Base-by-base conservation (phyloP, 169 alveolate genomes). In the Cystoisospora suis region DNA sequence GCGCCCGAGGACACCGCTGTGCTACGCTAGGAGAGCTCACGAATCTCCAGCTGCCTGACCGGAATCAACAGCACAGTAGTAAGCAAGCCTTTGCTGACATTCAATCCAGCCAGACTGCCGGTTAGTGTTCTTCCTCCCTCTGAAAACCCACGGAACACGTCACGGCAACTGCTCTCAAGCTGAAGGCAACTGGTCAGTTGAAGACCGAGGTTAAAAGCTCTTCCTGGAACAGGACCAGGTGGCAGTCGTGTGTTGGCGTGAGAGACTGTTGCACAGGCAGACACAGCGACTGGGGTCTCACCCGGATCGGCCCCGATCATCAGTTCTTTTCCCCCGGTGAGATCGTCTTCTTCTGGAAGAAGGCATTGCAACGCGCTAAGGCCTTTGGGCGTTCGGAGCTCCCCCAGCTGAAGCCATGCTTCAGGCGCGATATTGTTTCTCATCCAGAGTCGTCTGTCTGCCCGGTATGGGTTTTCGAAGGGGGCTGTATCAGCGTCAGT, bases 321-420 rank as follows among this genome's bases (percentile, higher is more conserved):
- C 9, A 72, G 32, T 38, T 42, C 83, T 29, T 38, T 29, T 0
- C 79, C 83, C 6, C 44, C 83, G 40, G 59, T 1, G 56, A 27
- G 38, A 29, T 72, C 83, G 27, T 32, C 83, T 6, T 72, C 83
- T 15, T 38, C 32, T 15, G 27, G 58, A 15, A 36, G 44, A 56
- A 72, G 47, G 45, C 83, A 72, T 17, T 72, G 47, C 34, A 72
- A 36, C 9, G 83, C 83, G 17, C 45, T 17, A 15, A 72, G 83
- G 29, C 56, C 56, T 38, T 72, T 72, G 36, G 56, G 40, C 1
- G 83, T 72, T 29, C 83, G 83, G 59, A 72, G 3, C 44, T 72
- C 83, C 6, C 83, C 83, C 17, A 72, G 83, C 58, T 42, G 83
- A 15, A 72, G 83, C 83, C 83, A 72, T 20, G 83, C 83, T 27